Evolutionary conservation across 1,139 yeast genomes (phyloP).

Genomic region (Debaryomyces coudertii): DNA sequence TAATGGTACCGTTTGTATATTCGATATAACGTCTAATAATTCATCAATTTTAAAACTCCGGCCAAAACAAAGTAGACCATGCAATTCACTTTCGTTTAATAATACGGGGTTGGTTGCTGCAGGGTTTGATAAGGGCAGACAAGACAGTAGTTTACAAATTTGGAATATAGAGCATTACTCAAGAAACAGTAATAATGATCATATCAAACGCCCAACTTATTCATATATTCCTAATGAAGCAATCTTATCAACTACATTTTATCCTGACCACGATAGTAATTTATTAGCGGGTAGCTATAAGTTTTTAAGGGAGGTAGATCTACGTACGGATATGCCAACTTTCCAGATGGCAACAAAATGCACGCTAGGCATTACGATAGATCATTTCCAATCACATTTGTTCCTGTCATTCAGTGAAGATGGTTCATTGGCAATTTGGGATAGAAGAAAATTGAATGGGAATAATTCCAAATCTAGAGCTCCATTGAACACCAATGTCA

Average conservation of each 20-base stretch:
- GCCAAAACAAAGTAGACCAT: conserved; percentile 73
- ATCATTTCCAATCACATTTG: conserved; percentile 63
- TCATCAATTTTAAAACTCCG: conserved; percentile 51
- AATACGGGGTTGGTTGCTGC: conserved; percentile 67
- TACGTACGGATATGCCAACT: conserved; percentile 66
- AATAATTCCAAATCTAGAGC: conserved; percentile 18
- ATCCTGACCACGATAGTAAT: conserved; percentile 58
- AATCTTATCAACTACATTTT: conserved; percentile 66
- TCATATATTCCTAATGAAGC: conserved; percentile 76
- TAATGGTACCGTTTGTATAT: conserved; percentile 66
- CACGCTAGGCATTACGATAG: conserved; percentile 68
- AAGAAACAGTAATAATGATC: conserved; percentile 42
- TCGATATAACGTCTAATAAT: conserved; percentile 53
- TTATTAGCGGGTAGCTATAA: conserved; percentile 80
- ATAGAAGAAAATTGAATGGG: conserved; percentile 63
- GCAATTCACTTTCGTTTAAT: conserved; percentile 75
- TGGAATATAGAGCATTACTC: conserved; percentile 77
- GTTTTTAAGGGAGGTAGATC: conserved; percentile 75
- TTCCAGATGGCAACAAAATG: conserved; percentile 79
- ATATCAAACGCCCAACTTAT: conserved; percentile 56
- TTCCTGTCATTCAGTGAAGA: conserved; percentile 82
- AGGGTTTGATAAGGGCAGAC: conserved; percentile 80
- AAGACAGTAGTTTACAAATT: conserved; percentile 74
- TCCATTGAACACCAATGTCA: conserved; percentile 24
- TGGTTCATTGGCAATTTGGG: conserved; percentile 87